Percentiles rank a stretch among this genome's conserved stretches.
phyloP scores from a whole-genome alignment of 345 rosid genomes.

The Corchorus olitorius region DNA sequence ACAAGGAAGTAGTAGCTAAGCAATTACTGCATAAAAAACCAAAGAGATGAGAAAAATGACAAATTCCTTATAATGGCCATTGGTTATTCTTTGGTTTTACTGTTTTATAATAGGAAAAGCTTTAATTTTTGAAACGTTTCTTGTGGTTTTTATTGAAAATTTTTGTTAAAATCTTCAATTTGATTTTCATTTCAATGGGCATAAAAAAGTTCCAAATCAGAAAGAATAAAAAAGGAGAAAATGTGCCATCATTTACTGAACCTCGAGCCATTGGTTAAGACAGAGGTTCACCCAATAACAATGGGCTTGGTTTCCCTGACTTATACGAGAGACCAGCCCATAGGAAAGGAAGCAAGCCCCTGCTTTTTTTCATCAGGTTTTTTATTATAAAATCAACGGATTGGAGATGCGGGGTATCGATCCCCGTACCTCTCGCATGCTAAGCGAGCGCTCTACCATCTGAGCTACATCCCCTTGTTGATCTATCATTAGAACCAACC shows the following conservation, averaged over 20 bases:
- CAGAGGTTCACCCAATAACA: conserved; percentile 15
- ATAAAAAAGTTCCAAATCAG: neutral
- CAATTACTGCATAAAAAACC: too few species aligned
- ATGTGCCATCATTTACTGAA: conserved; percentile 16
- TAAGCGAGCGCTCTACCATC: conserved; percentile 91
- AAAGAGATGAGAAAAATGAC: too few species aligned
- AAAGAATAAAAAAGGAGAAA: neutral
- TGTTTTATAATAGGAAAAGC: too few species aligned
- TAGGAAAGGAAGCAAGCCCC: neutral
- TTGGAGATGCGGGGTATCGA: conserved; percentile 44
- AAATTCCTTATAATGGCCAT: too few species aligned
- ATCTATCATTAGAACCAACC: too few species aligned
- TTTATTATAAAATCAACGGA: too few species aligned
- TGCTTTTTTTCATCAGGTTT: conserved; percentile 6
- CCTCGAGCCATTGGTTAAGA: neutral
- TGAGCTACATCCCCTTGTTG: conserved; percentile 61
- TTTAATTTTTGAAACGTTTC: too few species aligned
- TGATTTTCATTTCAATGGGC: too few species aligned
- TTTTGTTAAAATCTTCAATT: too few species aligned
- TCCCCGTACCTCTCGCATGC: conserved; percentile 89
- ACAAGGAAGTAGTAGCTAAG: too few species aligned
- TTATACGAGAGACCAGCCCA: neutral
- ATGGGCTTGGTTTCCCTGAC: conserved; percentile 4
- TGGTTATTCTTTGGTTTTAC: too few species aligned
- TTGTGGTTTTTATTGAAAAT: too few species aligned